Base-by-base conservation (phyloP, 2,329 filamentous ascomycete genomes). In the Allantophomopsis lycopodina region DNA sequence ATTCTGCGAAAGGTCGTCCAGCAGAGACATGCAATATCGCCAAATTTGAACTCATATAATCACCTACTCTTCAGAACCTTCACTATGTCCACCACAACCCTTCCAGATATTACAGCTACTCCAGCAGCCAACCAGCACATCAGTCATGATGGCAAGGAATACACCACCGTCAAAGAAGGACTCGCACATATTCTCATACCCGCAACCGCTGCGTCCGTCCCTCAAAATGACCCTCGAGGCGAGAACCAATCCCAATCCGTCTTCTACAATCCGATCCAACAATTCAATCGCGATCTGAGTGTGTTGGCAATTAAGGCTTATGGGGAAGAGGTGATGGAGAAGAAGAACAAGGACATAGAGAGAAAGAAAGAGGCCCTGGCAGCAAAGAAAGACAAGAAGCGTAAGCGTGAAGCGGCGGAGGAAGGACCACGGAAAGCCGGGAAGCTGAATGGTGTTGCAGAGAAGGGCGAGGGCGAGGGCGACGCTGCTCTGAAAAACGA, bases 241-340 rank as follows among this genome's bases (percentile, higher is more conserved):
- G 64, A 71, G 43, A 71, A 78, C 38, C 69, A 76, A 49, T 68
- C 76, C 32, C 73, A 79, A 49, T 82, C 89, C 51, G 93, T 98
- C 41, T 98, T 98, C 56, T 98, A 98, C 70, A 98, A 98, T 52
- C 89, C 91, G 0, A 95, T 98, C 40, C 91, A 98, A 57, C 91
- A 98, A 57, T 98, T 96, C 68, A 98, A 98, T 60, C 82, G 93
- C 36, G 91, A 98, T 56, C 62, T 98, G 48, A 95, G 86, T 44
- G 85, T 95, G 18, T 71, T 98, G 12, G 86, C 86, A 1, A 94
- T 98, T 58, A 85, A 84, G 54, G 83, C 83, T 0, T 94, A 89
- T 57, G 85, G 84, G 1, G 78, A 91, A 49, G 76, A 85, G 23
- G 50, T 72, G 4, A 55, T 76, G 14, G 62, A 69, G 28, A 64